Conservation (phyloP, 257 asterid genomes). For the Fraxinus anomala region DNA sequence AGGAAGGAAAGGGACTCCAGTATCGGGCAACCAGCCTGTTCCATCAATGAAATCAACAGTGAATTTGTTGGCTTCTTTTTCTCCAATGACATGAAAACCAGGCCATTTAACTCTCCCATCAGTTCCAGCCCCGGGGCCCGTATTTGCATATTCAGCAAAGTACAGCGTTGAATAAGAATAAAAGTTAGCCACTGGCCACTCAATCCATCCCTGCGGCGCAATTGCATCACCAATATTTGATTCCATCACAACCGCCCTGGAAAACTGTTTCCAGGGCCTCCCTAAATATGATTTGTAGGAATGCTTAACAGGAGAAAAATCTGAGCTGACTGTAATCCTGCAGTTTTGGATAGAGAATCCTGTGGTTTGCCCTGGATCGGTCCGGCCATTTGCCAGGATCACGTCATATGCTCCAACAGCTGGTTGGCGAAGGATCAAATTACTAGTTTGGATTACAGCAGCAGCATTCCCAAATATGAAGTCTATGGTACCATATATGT, state of each 20-base stretch:
- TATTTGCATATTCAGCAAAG: constrained; percentile 11
- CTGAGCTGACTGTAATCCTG: constrained; percentile 26
- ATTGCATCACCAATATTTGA: constrained; percentile 22
- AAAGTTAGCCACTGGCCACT: constrained; percentile 11
- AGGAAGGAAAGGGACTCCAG: constrained; percentile 52
- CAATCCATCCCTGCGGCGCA: constrained; percentile 20
- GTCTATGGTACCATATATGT: constrained; percentile 42
- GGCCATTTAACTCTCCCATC: constrained; percentile 19
- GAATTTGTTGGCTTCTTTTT: constrained; percentile 23
- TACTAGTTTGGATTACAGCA: constrained; percentile 37
- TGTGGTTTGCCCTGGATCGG: constrained; percentile 39
- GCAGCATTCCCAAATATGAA: constrained; percentile 45
- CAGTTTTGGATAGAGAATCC: constrained; percentile 38
- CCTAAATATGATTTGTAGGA: constrained; percentile 20
- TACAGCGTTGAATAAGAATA: not conserved
- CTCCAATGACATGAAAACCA: constrained; percentile 22
- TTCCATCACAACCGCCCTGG: constrained; percentile 25
- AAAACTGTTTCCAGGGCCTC: constrained; percentile 25
- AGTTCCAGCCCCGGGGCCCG: constrained; percentile 7
- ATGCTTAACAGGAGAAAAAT: constrained; percentile 21
- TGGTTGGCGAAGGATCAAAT: constrained; percentile 34
- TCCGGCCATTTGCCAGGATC: constrained; percentile 37
- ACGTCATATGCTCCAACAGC: constrained; percentile 25
- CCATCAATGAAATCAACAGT: constrained; percentile 43
- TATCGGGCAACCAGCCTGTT: constrained; percentile 53